Evolutionary conservation across 176 grass and related monocot genomes (phyloP).

Genomic region (Paspalum notatum): DNA sequence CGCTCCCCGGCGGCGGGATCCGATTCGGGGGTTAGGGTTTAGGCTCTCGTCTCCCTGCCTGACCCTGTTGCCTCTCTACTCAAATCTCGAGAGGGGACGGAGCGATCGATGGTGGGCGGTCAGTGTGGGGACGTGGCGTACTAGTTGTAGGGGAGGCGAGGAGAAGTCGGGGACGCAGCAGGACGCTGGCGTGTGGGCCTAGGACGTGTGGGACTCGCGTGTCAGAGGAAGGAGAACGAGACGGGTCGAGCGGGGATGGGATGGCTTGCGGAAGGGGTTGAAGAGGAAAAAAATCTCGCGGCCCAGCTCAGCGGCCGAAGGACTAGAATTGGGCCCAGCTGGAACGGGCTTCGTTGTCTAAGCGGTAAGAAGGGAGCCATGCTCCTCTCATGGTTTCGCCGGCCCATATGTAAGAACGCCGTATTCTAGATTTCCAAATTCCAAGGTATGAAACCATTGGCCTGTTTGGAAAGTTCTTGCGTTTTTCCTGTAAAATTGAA

Average conservation of each 20-base stretch:
- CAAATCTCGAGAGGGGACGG: slow-evolving; percentile 23
- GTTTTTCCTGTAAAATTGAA: too few relatives aligned
- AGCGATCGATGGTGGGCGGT: not conserved
- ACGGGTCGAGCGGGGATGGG: rapidly evolving
- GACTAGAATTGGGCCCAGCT: not conserved
- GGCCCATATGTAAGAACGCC: too few relatives aligned
- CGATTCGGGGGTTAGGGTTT: slow-evolving; percentile 59
- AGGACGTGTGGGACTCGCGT: rapidly evolving
- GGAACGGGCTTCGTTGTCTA: not conserved
- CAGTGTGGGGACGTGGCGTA: not conserved
- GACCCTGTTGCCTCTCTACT: not conserved
- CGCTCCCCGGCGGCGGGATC: slow-evolving; percentile 34
- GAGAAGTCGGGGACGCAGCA: not conserved
- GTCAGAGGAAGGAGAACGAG: not conserved
- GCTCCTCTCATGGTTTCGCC: too few relatives aligned
- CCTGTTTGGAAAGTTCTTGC: too few relatives aligned
- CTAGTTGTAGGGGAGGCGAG: not conserved
- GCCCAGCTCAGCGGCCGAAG: not conserved
- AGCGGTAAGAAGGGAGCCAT: not conserved
- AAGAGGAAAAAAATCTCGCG: slow-evolving; percentile 32
- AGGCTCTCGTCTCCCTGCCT: not conserved
- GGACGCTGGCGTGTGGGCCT: slow-evolving; percentile 17
- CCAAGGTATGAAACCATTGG: too few relatives aligned
- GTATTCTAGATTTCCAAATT: too few relatives aligned
- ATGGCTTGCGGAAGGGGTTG: slow-evolving; percentile 28